A percentile compares a stretch with the other conserved stretches of the same genome.
phyloP scores from a whole-genome alignment of 257 asterid genomes.

The Nicotiana sylvestris region DNA sequence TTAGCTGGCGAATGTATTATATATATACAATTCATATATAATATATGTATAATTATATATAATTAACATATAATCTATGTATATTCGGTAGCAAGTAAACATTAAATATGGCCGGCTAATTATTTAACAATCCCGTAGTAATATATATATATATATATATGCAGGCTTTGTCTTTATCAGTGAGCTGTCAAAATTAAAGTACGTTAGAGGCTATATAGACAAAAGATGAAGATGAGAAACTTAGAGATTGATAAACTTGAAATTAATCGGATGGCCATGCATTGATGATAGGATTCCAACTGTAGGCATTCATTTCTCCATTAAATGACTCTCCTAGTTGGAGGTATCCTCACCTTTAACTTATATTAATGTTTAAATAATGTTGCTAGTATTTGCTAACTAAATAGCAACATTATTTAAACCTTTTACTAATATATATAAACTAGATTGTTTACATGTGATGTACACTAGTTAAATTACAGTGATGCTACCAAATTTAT shows the following conservation, averaged over 20 bases:
- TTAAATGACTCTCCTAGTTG: not conserved
- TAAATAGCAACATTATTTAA: not conserved
- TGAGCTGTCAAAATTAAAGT: not conserved
- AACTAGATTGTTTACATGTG: not conserved
- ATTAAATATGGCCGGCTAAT: no score
- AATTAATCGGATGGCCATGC: not conserved
- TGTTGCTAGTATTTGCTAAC: not conserved
- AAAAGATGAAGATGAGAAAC: not conserved
- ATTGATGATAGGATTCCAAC: not conserved
- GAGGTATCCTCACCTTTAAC: not conserved
- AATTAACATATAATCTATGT: no score
- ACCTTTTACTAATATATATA: no score
- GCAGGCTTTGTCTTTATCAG: not conserved
- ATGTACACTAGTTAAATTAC: no score
- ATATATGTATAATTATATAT: no score
- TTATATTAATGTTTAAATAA: not conserved
- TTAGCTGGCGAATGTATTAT: no score
- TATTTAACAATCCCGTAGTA: no score
- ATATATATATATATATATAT: not conserved
- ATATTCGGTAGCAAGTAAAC: no score
- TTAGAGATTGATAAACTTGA: not conserved
- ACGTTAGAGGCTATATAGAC: not conserved
- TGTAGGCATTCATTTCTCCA: not conserved
- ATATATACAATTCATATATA: no score
- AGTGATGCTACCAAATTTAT: no score